Percentiles rank a stretch among this genome's conserved stretches.
These are phyloP conservation scores for Penstemon newberryi DNA, from an alignment of 257 asterid species.

Conservation along the genomic window DNA sequence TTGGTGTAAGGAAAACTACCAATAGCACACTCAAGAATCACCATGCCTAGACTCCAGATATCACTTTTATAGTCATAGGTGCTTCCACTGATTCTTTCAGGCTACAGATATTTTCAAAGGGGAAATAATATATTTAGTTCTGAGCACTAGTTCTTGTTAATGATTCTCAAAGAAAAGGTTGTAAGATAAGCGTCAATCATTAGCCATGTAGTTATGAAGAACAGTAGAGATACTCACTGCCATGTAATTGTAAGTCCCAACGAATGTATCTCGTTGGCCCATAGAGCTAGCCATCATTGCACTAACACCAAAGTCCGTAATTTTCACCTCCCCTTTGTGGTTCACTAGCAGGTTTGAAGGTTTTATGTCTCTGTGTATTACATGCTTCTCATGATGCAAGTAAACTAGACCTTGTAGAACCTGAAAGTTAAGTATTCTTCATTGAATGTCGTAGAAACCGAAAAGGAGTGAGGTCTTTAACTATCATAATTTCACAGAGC, in stretches of 20 bases:
- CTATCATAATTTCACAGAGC: conserved; percentile 18
- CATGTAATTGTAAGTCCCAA: conserved; percentile 97
- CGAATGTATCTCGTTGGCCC: conserved; percentile 95
- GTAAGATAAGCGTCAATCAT: not conserved
- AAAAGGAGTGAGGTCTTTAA: conserved; percentile 6
- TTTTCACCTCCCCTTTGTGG: conserved; percentile 91
- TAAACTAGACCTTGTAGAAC: conserved; percentile 90
- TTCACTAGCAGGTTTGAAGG: conserved; percentile 83
- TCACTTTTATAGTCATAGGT: conserved; percentile 67
- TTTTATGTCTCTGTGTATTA: conserved; percentile 90
- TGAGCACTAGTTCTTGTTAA: conserved; percentile 21
- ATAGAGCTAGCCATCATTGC: conserved; percentile 92
- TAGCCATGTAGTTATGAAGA: conserved; percentile 1
- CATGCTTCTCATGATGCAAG: conserved; percentile 85
- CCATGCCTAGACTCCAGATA: conserved; percentile 73
- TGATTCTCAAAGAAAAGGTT: conserved; percentile 7
- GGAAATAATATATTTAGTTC: conserved; percentile 21
- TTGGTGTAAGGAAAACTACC: conserved; percentile 97
- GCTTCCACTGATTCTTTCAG: conserved; percentile 96
- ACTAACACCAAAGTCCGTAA: conserved; percentile 97
- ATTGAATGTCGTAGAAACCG: not conserved
- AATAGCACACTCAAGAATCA: conserved; percentile 93
- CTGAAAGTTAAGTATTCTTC: conserved; percentile 34
- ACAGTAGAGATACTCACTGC: conserved; percentile 55
- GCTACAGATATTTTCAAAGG: conserved; percentile 44